Base-by-base conservation (phyloP, 2,329 filamentous ascomycete genomes). In the Fusarium begoniae region DNA sequence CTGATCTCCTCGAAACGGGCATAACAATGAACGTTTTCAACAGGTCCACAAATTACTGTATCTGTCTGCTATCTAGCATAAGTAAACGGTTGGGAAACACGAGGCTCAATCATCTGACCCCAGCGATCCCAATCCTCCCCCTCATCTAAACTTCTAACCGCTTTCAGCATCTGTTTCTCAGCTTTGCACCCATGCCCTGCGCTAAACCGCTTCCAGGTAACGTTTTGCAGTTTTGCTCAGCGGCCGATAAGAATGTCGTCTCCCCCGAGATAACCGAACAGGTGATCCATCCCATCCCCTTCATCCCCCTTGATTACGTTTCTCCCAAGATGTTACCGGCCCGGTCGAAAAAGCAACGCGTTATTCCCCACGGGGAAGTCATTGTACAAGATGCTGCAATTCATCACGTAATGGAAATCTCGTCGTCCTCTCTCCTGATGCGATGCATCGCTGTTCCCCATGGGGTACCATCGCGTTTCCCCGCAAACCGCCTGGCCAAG, bases 371-470 rank as follows among this genome's bases (percentile, higher is more conserved):
- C 74, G 70, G 72, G 73, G 73, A 71, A 51, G 37, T 22, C 32
- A 8, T 55, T 1, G 28, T 14, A 30, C 51, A 56, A 56, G n/a
- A 44, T 28, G 10, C 43, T 35, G 41, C 20, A 55, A 54, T 35
- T 44, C 66, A 73, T 75, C 73, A 75, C 73, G 73, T 75, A 75
- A 75, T 75, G 50, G 53, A 70, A 55, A 73, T 64, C n/a, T n/a
- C 47, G 37, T 61, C 35, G 37, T 17, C 17, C 28, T 58, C 35
- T 38, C 40, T 8, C 50, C 44, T 62, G 57, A 60, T 60, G 51
- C 58, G 40, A 44, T 62, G 37, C 48, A 66, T 63, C 41, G 54
- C 11, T n/a, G 43, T 66, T 63, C 72, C 72, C 72, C 72, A 73
- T 75, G 72, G 72, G 72, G 72, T 56, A 68, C 30, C 10, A 30